A percentile compares a stretch with the other conserved stretches of the same genome.
Evolutionary conservation across 1,139 yeast genomes (phyloP).

Genomic region (Saccharomyces pastorianus): DNA sequence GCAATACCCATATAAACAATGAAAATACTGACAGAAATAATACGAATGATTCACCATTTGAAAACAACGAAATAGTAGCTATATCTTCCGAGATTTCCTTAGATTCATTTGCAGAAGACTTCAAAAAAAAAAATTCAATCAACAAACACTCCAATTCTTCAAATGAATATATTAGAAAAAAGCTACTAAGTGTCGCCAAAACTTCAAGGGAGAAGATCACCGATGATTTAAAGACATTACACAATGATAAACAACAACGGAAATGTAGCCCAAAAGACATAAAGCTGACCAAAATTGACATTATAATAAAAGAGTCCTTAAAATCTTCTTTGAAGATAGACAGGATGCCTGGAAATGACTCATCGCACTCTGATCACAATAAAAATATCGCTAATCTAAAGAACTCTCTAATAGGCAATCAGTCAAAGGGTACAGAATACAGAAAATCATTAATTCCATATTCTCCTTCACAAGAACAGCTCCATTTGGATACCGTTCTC

Average conservation of each 20-base stretch:
- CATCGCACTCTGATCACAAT: background rate
- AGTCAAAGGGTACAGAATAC: background rate
- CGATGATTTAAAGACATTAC: background rate
- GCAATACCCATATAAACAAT: background rate
- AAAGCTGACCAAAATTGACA: constrained; percentile 11
- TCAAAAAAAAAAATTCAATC: background rate
- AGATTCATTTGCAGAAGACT: background rate
- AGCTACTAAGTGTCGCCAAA: background rate
- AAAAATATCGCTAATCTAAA: background rate
- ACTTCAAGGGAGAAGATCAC: background rate
- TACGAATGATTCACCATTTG: background rate
- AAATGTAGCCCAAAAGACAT: background rate
- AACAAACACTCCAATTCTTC: background rate
- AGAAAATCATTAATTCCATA: background rate
- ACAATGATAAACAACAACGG: background rate
- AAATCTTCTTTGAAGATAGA: constrained; percentile 22
- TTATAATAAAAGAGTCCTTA: constrained; percentile 22
- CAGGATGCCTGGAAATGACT: constrained; percentile 11
- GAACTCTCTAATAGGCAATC: background rate
- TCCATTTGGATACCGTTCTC: background rate
- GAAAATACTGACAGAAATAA: background rate
- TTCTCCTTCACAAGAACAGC: background rate
- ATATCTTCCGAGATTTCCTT: background rate
- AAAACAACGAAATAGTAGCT: background rate
- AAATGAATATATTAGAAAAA: background rate